A percentile compares a stretch with the other conserved stretches of the same genome.
Conservation (phyloP, 192 early-diverging fungal genomes). For the Coemansia sp. region DNA sequence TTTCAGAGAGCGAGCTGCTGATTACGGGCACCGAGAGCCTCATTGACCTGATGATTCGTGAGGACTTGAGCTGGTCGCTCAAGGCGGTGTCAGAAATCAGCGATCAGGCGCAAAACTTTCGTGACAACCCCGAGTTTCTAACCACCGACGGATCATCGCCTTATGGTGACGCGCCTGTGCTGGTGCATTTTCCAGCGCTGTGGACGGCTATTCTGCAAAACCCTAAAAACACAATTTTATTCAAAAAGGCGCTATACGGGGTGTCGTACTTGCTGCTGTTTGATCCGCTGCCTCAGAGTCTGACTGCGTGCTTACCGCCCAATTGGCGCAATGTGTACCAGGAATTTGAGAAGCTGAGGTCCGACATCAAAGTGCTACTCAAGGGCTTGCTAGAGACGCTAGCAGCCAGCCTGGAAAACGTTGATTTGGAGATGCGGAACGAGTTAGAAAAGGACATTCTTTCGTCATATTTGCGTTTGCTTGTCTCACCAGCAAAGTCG, state of each 20-base stretch:
- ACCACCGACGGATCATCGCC: background rate
- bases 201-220: constrained; percentile 34
- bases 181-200: constrained; percentile 28
- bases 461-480: constrained; percentile 19
- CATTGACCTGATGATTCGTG: constrained; percentile 39
- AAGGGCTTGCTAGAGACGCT: constrained; percentile 22
- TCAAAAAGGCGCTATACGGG: constrained; percentile 29
- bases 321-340: constrained; percentile 16
- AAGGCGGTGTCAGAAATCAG: constrained; percentile 19
- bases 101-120: constrained; percentile 22
- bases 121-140: constrained; percentile 10
- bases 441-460: constrained; percentile 34
- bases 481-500: constrained; percentile 30
- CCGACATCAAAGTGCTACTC: constrained; percentile 16
- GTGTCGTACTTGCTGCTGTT: constrained; percentile 43
- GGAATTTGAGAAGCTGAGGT: constrained; percentile 23
- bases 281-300: constrained; percentile 24
- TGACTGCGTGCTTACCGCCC: constrained; percentile 16
- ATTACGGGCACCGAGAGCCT: constrained; percentile 32
- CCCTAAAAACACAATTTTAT: constrained; percentile 33
- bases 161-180: constrained; percentile 10
- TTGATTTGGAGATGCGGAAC: constrained; percentile 16
- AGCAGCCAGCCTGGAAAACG: constrained; percentile 14
- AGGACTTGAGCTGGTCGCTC: constrained; percentile 25
- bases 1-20: constrained; percentile 35